Evolutionary conservation across 805 yeast genomes (phyloP).

Genomic region (Saccharomycopsis vini): DNA sequence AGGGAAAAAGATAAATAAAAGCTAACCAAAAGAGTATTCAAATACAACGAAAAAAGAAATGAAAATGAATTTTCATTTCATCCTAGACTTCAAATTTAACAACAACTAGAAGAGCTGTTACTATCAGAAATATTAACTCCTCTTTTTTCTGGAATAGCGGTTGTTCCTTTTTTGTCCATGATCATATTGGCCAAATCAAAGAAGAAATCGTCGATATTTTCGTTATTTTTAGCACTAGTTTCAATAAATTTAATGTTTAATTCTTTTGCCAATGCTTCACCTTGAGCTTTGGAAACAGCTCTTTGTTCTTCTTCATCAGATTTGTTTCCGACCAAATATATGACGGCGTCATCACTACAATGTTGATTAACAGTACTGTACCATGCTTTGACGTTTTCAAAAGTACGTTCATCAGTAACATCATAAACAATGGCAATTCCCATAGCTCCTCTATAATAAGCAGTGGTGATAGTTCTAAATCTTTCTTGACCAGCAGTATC

Average conservation of each 20-base stretch:
- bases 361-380: conserved; percentile 91
- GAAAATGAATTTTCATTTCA: not conserved
- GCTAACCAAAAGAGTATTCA: too few species aligned
- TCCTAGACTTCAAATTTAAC: not conserved
- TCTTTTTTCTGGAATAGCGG: conserved; percentile 21
- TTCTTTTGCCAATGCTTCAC: conserved; percentile 78
- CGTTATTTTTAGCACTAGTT: conserved; percentile 91
- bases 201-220: conserved; percentile 86
- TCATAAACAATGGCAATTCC: conserved; percentile 80
- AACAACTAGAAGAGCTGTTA: conserved; percentile 1
- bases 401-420: conserved; percentile 83
- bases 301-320: conserved; percentile 84
- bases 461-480: conserved; percentile 89
- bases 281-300: conserved; percentile 83
- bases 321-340: conserved; percentile 92
- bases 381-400: conserved; percentile 91
- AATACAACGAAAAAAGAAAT: too few species aligned
- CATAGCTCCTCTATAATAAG: conserved; percentile 85
- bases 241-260: conserved; percentile 87
- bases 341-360: conserved; percentile 92
- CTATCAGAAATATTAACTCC: conserved; percentile 14
- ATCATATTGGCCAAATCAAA: conserved; percentile 80
- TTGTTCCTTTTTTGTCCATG: conserved; percentile 60
- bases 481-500: conserved; percentile 98
- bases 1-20: too few species aligned